phyloP scores from a whole-genome alignment of 495 filamentous ascomycete genomes.

The Xylaria venustula region DNA sequence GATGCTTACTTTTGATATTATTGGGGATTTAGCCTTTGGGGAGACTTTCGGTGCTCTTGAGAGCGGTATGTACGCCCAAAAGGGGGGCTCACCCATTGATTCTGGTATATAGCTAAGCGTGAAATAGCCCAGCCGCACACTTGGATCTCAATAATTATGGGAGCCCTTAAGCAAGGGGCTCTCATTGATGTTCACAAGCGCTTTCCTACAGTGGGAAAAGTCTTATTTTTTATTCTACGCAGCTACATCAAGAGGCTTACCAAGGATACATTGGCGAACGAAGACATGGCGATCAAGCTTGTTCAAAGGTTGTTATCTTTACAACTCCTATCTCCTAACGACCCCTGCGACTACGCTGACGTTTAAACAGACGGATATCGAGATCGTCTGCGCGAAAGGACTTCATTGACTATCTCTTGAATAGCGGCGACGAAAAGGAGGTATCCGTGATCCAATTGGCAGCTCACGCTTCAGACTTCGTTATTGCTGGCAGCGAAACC shows the following conservation, averaged over 20 bases:
- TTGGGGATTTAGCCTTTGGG: slow-evolving; percentile 30
- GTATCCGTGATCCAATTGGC: neutral
- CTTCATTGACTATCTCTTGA: too few species aligned
- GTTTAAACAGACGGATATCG: too few species aligned
- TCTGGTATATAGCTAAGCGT: neutral
- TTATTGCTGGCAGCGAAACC: neutral
- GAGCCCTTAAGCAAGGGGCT: neutral
- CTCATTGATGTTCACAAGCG: neutral
- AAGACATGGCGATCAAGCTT: neutral
- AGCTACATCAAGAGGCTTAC: neutral
- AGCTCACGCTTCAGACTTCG: slow-evolving; percentile 1
- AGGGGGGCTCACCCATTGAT: neutral
- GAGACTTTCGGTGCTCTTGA: slow-evolving; percentile 36
- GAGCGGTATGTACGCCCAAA: slow-evolving; percentile 12
- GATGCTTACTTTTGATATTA: slow-evolving; percentile 28
- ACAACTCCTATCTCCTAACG: too few species aligned
- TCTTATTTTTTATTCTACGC: neutral
- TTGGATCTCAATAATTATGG: neutral
- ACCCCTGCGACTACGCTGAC: too few species aligned
- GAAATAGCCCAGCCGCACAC: neutral
- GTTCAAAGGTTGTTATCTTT: neutral
- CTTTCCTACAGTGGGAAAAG: neutral
- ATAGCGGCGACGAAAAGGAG: too few species aligned
- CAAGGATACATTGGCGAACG: neutral
- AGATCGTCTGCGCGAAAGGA: too few species aligned